Evolutionary conservation across 768 basidiomycete genomes (phyloP).

Genomic region (Tricholoma flavovirens): DNA sequence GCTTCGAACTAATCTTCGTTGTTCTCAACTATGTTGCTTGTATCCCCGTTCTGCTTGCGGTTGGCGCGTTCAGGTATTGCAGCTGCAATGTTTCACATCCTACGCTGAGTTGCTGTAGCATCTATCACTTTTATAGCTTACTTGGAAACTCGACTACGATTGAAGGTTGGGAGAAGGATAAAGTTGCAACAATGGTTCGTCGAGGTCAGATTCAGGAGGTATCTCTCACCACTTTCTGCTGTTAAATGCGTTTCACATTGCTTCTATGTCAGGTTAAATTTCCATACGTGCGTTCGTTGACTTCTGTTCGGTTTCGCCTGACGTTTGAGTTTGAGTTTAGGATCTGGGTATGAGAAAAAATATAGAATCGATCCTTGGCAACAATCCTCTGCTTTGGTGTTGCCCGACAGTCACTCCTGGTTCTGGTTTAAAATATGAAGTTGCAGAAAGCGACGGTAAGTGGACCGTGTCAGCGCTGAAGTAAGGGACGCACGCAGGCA

Average conservation of each 20-base stretch:
- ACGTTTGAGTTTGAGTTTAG: conserved; percentile 41
- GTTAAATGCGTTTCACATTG: neutral
- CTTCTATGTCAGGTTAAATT: conserved; percentile 62
- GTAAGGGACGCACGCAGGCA: conserved; percentile 13
- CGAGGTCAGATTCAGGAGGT: conserved; percentile 84
- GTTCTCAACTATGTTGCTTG: conserved; percentile 84
- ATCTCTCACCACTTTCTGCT: conserved; percentile 6
- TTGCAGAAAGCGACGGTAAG: conserved; percentile 73
- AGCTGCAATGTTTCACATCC: neutral
- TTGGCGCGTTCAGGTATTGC: conserved; percentile 83
- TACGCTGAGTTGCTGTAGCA: conserved; percentile 30
- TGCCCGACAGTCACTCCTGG: conserved; percentile 67
- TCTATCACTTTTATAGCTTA: conserved; percentile 83
- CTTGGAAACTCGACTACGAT: conserved; percentile 88
- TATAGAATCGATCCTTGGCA: conserved; percentile 71
- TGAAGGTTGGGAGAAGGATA: conserved; percentile 98
- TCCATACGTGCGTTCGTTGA: conserved; percentile 68
- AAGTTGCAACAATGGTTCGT: conserved; percentile 77
- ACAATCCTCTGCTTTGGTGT: conserved; percentile 75
- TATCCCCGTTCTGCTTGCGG: conserved; percentile 77
- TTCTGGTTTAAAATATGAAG: conserved; percentile 70
- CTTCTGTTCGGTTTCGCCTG: conserved; percentile 4
- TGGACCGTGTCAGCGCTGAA: conserved; percentile 38
- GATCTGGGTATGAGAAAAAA: conserved; percentile 75
- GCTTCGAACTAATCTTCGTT: conserved; percentile 72